phyloP scores from a whole-genome alignment of 495 filamentous ascomycete species.

The Aspergillus ellipticus region DNA sequence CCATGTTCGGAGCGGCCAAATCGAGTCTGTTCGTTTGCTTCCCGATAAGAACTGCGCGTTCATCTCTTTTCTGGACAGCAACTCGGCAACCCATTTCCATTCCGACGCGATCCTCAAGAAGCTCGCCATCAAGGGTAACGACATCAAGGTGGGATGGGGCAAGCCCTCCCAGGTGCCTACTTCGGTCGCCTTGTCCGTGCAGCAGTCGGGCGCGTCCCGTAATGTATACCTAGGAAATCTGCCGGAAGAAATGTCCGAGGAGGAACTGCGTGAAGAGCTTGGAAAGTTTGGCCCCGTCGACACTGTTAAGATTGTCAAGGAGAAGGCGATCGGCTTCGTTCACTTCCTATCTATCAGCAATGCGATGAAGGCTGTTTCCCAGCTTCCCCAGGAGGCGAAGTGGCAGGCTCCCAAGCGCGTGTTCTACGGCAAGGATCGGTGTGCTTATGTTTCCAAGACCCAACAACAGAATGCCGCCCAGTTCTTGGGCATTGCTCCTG shows the following conservation, averaged over 20 bases:
- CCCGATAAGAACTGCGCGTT: conserved; percentile 99
- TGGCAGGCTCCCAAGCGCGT: conserved; percentile 95
- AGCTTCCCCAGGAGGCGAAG: conserved; percentile 92
- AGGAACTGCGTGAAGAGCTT: conserved; percentile 90
- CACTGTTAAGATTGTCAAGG: conserved; percentile 94
- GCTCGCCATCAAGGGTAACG: conserved; percentile 93
- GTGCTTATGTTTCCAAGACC: conserved; percentile 98
- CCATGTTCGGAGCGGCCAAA: conserved; percentile 95
- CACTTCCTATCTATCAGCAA: conserved; percentile 97
- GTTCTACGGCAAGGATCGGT: conserved; percentile 97
- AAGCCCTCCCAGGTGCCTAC: conserved; percentile 98
- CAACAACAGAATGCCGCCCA: conserved; percentile 99
- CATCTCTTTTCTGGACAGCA: conserved; percentile 96
- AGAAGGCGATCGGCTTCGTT: conserved; percentile 97
- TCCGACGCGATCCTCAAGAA: conserved; percentile 99
- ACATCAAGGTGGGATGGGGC: conserved; percentile 99
- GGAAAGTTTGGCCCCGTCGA: conserved; percentile 96
- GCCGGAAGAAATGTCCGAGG: conserved; percentile 82
- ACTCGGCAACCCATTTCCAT: conserved; percentile 97
- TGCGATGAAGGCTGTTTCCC: conserved; percentile 97
- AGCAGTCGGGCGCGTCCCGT: conserved; percentile 95
- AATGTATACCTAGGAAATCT: conserved; percentile 97
- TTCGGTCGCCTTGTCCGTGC: conserved; percentile 91
- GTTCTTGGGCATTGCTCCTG: conserved; percentile 96
- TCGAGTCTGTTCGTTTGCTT: conserved; percentile 92